Conservation (phyloP, 202 grass and related monocot species). For the Elaeis oleifera region DNA sequence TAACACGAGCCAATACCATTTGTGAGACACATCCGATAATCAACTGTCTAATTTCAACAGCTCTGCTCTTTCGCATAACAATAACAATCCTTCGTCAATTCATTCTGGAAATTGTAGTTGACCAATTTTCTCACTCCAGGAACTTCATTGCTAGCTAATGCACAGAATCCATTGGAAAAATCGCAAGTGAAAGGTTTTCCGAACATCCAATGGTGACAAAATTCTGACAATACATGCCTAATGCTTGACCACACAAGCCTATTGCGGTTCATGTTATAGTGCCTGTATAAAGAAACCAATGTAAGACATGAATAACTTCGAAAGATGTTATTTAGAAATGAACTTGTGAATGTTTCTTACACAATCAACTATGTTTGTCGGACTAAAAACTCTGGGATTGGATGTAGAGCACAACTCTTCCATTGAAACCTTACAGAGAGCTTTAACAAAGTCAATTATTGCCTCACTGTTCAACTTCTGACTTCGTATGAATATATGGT, state of each 20-base stretch:
- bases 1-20: slow-evolving; percentile 93
- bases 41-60: slow-evolving; percentile 97
- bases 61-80: slow-evolving; percentile 97
- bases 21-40: slow-evolving; percentile 98
- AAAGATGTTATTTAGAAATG: slow-evolving; percentile 12
- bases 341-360: slow-evolving; percentile 37
- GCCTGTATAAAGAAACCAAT: slow-evolving; percentile 40
- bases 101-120: slow-evolving; percentile 99
- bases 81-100: slow-evolving; percentile 99
- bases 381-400: slow-evolving; percentile 92
- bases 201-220: slow-evolving; percentile 97
- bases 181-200: slow-evolving; percentile 91
- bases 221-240: slow-evolving; percentile 93
- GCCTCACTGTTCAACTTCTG: slow-evolving; percentile 91
- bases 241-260: slow-evolving; percentile 99
- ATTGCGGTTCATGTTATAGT: slow-evolving; percentile 96
- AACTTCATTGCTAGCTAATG: slow-evolving; percentile 95
- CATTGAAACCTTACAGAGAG: slow-evolving; percentile 97
- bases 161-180: slow-evolving; percentile 99
- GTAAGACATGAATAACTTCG: slow-evolving; percentile 22
- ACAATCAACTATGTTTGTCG: slow-evolving; percentile 94
- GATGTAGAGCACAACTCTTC: slow-evolving; percentile 96
- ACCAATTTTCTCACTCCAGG: slow-evolving; percentile 79
- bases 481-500: slow-evolving; percentile 73
- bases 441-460: slow-evolving; percentile 98